Evolutionary conservation across 2,329 filamentous ascomycete genomes (phyloP), one percentile per base, ranked within the genome.

Genomic region (Fusarium sp.): DNA sequence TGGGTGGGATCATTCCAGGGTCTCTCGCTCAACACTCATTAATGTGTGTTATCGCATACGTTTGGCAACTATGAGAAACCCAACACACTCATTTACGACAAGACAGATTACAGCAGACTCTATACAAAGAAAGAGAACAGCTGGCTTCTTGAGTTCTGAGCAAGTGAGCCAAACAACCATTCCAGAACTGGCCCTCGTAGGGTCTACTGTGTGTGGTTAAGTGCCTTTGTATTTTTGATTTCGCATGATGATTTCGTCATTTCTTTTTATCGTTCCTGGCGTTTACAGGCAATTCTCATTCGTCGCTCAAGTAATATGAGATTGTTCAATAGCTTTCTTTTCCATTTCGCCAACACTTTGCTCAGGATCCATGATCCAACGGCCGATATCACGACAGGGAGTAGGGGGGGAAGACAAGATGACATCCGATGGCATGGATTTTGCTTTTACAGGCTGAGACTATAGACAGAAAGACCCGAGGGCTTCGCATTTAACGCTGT

Each of bases 1-100:
- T 92, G 90, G 89, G 79, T 84, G 26, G 81, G 82, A 53, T 79
- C 84, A 7, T 92, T 93, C 76, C 90, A 93, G 76, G 87, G 90
- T 11, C 80, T 94, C 19, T 94, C 91, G 3, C 84, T 94, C 66
- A 91, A 91, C 74, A 86, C 87, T 68, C 85, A 85, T 63, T 87
- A 74, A 80, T 65, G 22, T 22, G 47, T 56, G 37, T 47, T 33
- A 30, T 37, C 53, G 59, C 40, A 56, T 50, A 51, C 43, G 40
- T 57, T 63, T 49, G 56, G 56, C 37, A 19, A 56, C 50, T 37
- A 39, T 40, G 45, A 51, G 49, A 53, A 39, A 30, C n/a, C 8
- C 62, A 54, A 33, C 33, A 44, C 56, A 26, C 53, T 55, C 56
- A 28, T 43, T 62, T 62, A 15, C 52, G 43, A 48, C 41, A 39